These are phyloP conservation scores for Suillus sp. DNA, from an alignment of 768 basidiomycete species.

Conservation along the genomic window DNA sequence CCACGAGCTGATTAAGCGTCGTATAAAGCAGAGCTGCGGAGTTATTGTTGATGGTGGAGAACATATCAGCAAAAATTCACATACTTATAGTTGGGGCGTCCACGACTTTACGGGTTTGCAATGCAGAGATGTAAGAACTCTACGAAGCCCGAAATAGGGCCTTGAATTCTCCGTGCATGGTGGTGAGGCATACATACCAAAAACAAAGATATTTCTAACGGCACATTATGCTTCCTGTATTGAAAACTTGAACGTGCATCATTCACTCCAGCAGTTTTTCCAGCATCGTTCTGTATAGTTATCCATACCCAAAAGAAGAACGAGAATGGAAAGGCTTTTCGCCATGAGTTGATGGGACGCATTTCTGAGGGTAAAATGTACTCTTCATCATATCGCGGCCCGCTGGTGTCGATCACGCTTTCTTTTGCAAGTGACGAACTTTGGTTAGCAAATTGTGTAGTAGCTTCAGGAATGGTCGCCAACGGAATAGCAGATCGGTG, in stretches of 20 bases:
- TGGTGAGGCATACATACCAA: slow-evolving; percentile 42
- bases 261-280: neutral
- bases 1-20: slow-evolving; percentile 56
- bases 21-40: slow-evolving; percentile 46
- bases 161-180: neutral
- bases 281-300: neutral
- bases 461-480: neutral
- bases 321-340: slow-evolving; percentile 1
- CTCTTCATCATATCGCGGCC: neutral
- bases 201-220: slow-evolving; percentile 69
- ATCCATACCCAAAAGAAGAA: neutral
- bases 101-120: slow-evolving; percentile 55
- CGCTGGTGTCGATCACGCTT: neutral
- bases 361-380: neutral
- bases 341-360: neutral
- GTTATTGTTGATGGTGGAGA: neutral
- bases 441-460: neutral
- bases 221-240: slow-evolving; percentile 51
- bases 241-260: neutral
- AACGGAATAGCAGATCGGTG: neutral
- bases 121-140: slow-evolving; percentile 66
- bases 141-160: slow-evolving; percentile 22
- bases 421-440: neutral
- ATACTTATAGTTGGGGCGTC: slow-evolving; percentile 51
- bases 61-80: slow-evolving; percentile 6